These are phyloP conservation scores for Pinus tabuliformis DNA, from an alignment of 75 land plant species.

Conservation along the genomic window DNA sequence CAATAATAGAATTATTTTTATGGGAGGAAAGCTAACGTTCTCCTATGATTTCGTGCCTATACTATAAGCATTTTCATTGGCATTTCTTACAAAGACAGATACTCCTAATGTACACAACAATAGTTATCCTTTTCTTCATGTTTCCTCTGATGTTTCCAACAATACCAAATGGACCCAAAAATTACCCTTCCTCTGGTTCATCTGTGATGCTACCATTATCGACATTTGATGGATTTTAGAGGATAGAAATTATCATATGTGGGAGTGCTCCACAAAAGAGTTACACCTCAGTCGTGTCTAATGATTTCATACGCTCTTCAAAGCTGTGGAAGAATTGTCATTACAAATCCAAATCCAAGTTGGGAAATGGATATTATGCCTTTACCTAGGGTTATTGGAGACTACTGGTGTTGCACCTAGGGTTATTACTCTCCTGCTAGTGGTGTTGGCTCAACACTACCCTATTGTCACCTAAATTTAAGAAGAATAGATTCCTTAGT, in stretches of 20 bases:
- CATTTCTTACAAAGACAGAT: constrained; percentile 20
- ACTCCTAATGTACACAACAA: constrained; percentile 18
- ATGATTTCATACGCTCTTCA: too few relatives aligned
- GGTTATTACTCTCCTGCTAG: too few relatives aligned
- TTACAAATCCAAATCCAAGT: too few relatives aligned
- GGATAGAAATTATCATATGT: constrained; percentile 54
- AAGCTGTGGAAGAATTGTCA: too few relatives aligned
- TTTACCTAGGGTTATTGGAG: too few relatives aligned
- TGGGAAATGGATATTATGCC: too few relatives aligned
- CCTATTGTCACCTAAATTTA: too few relatives aligned
- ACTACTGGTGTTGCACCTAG: too few relatives aligned
- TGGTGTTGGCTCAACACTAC: too few relatives aligned
- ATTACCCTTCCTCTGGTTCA: constrained; percentile 29
- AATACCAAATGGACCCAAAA: constrained; percentile 27
- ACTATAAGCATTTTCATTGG: constrained; percentile 21
- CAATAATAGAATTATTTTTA: constrained; percentile 43
- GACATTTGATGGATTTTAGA: background rate
- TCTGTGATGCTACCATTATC: constrained; percentile 22
- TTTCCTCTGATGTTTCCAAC: constrained; percentile 26
- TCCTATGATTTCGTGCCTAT: constrained; percentile 36
- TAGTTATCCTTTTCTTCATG: constrained; percentile 45
- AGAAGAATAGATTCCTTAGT: too few relatives aligned
- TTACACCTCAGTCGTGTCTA: too few relatives aligned
- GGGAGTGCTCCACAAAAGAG: constrained; percentile 62
- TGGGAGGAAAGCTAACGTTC: constrained; percentile 33